Base-by-base conservation (phyloP, 805 yeast genomes). In the Hagleromyces aurorensis region DNA sequence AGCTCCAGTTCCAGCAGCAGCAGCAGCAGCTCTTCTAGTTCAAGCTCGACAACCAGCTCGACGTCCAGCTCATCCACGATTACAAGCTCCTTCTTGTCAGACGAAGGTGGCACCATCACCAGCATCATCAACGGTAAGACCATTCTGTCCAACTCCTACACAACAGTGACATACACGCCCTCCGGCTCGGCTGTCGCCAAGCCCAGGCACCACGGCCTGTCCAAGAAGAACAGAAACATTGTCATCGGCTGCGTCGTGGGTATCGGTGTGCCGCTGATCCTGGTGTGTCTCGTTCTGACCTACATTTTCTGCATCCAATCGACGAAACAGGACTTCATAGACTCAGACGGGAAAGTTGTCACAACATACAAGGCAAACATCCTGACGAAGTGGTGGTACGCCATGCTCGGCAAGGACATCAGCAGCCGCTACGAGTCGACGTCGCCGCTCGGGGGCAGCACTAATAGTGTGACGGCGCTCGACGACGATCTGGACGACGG, bases 181-280 rank as follows among this genome's bases (percentile, higher is more conserved):
- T 28, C 55, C 6, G 38, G 41, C 2, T 41, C 51, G n/a, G 48
- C 59, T 0, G 40, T 44, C 3, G 27, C 53, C 3, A 5, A 31
- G 17, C 25, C 27, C 21, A 9, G 32, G 6, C 11, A 27, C 9
- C 23, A 41, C 4, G 78, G 78, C 0, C 55, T 75, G 6, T 64
- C 77, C 1, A 46, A 61, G 10, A 65, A 68, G 29, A 55, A 69
- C 35, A 64, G 70, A 32, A 68, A 67, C 33, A 67, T 78, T 19
- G 72, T 78, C 14, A 67, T 77, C 30, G 86, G 86, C 21, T 75
- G 77, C 35, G 78, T 73, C 16, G 78, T 78, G 5, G 86, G 86
- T 32, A 68, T 80, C 9, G 83, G 83, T 30, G 74, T 76, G 1
- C 82, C 87, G 2, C 40, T 70, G 0, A 49, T 75, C 2, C 22